Evolutionary conservation across 2,329 filamentous ascomycete genomes (phyloP).

Genomic region (Hypoxylon sp.): DNA sequence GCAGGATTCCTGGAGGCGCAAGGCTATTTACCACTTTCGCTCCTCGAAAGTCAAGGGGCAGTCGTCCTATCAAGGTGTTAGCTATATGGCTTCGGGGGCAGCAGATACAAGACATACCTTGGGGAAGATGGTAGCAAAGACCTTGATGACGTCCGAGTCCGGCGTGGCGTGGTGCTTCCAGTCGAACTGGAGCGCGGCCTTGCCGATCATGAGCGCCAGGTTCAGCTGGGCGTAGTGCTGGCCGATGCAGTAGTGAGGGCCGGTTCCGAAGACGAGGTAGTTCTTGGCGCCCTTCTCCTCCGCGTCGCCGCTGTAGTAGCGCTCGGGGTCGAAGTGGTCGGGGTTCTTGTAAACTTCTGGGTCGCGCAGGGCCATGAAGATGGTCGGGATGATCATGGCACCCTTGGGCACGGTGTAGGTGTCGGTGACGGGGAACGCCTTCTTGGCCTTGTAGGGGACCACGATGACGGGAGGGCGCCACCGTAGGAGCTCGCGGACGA

Average conservation of each 20-base stretch:
- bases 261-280: conserved; percentile 94
- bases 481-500: conserved; percentile 90
- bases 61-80: conserved; percentile 72
- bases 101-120: conserved; percentile 70
- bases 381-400: conserved; percentile 93
- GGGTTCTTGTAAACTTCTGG: conserved; percentile 92
- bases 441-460: conserved; percentile 96
- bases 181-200: conserved; percentile 86
- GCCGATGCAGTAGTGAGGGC: conserved; percentile 95
- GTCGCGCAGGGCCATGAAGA: conserved; percentile 91
- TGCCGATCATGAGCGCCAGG: conserved; percentile 88
- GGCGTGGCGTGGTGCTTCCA: conserved; percentile 91
- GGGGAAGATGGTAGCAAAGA: conserved; percentile 98
- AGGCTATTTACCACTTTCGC: conserved; percentile 58
- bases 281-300: conserved; percentile 91
- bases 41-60: conserved; percentile 80
- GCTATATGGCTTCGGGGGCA: conserved; percentile 39
- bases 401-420: conserved; percentile 93
- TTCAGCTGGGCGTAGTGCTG: conserved; percentile 93
- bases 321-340: conserved; percentile 88
- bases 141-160: conserved; percentile 91
- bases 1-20: background rate
- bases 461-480: conserved; percentile 97
- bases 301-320: conserved; percentile 90
- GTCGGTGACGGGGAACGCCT: conserved; percentile 89